Evolutionary conservation across 2,329 filamentous ascomycete genomes (phyloP).

Genomic region (Zarea fungicola): DNA sequence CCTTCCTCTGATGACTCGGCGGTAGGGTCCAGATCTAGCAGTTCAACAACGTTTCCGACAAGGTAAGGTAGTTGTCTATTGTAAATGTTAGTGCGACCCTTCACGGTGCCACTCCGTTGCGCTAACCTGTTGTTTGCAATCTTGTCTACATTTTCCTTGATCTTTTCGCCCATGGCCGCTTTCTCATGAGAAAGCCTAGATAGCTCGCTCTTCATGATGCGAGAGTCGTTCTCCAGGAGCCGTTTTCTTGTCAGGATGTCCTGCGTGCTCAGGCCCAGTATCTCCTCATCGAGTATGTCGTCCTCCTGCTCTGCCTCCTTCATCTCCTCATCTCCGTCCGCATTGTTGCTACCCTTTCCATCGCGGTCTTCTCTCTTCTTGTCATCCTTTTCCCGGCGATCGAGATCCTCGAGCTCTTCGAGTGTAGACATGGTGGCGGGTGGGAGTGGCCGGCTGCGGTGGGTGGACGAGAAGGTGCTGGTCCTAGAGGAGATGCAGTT

Average conservation of each 20-base stretch:
- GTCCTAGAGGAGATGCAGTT: background rate
- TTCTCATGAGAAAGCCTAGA: constrained; percentile 94
- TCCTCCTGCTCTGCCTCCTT: constrained; percentile 66
- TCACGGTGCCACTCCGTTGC: background rate
- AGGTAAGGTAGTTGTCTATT: constrained; percentile 94
- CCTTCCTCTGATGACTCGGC: constrained; percentile 96
- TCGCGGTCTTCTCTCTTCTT: constrained; percentile 39
- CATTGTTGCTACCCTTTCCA: constrained; percentile 38
- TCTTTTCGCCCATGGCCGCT: constrained; percentile 93
- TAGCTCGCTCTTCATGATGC: constrained; percentile 97
- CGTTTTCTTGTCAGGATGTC: constrained; percentile 89
- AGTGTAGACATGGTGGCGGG: constrained; percentile 70
- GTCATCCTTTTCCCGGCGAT: constrained; percentile 73
- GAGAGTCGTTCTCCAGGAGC: constrained; percentile 92
- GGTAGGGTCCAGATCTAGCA: constrained; percentile 92
- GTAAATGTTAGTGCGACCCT: constrained; percentile 6
- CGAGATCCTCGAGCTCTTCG: constrained; percentile 86
- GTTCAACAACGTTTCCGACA: constrained; percentile 95
- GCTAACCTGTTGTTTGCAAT: constrained; percentile 95
- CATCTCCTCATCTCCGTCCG: constrained; percentile 82
- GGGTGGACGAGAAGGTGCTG: background rate
- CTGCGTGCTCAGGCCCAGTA: constrained; percentile 85
- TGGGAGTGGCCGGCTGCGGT: background rate
- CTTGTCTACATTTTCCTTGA: constrained; percentile 98
- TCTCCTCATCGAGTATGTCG: constrained; percentile 85